Base-by-base conservation (phyloP, 1,284 basidiomycete species). In the Cutaneotrichosporon daszewskae region DNA sequence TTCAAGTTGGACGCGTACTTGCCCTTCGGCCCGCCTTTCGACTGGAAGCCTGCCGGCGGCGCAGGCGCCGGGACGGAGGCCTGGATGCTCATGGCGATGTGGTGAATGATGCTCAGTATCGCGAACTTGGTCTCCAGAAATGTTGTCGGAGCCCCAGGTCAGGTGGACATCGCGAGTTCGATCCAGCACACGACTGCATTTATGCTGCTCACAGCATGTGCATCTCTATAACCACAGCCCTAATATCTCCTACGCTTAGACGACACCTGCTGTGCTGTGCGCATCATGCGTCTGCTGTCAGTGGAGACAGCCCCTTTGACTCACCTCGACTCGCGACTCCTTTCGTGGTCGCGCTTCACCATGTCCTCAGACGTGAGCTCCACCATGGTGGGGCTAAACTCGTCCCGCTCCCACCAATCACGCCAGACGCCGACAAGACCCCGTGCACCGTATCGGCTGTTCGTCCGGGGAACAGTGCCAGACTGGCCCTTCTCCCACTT, bases 341-440 rank as follows among this genome's bases (percentile, higher is more conserved):
- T 77, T 68, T 95, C 92, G 40, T 90, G 79, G 68, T 97, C 87
- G 48, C 88, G 78, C 66, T 81, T 77, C 67, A 94, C 91, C 47
- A 96, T 82, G 68, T 98, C 95, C 65, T 96, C 94, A 20, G 83
- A 80, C 11, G 76, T 85, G 47, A 97, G 68, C 45, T 86, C 81
- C 65, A 96, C 83, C 62, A 96, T 82, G 36, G 83, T 75, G n/a
- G 94, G 96, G 49, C 81, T 80, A 69, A 88, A 96, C 67, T 92
- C 88, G 62, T 88, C 85, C 25, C 85, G 81, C 62, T 97, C 94
- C 40, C 78, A 78, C 88, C 89, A 97, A 64, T 97, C 94, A 38
- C 91, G 75, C 90, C 92, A 98, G 1, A 92, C 85, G 45, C 88
- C 87, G 62, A 80, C 81, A 35, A 97, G 70, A n/a, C 78, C 75